These are phyloP conservation scores for Macaranga tanarius DNA, from an alignment of 441 rosid species.

Conservation along the genomic window DNA sequence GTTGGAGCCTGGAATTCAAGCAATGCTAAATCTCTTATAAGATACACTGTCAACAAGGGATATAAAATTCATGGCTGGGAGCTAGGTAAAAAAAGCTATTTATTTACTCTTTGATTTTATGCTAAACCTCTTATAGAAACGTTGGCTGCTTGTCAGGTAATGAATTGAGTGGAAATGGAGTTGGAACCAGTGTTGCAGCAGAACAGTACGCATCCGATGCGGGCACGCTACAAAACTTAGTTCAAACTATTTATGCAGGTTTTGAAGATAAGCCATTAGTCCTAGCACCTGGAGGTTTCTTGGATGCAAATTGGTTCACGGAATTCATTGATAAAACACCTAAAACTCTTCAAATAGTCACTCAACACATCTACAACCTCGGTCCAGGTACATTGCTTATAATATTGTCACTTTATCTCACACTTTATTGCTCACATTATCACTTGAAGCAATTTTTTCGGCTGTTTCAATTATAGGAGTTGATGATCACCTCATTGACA, in stretches of 20 bases:
- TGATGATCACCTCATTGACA: conserved; percentile 66
- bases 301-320: conserved; percentile 57
- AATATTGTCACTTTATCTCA: neutral
- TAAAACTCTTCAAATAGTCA: conserved; percentile 48
- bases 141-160: conserved; percentile 46
- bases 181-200: conserved; percentile 64
- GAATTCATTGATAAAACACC: conserved; percentile 33
- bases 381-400: conserved; percentile 61
- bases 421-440: neutral
- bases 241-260: conserved; percentile 45
- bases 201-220: conserved; percentile 64
- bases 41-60: conserved; percentile 30
- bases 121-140: no score
- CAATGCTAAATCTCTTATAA: conserved; percentile 28
- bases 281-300: conserved; percentile 83
- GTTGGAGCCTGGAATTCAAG: conserved; percentile 35
- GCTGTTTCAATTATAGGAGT: conserved; percentile 45
- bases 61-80: conserved; percentile 32
- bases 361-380: conserved; percentile 81
- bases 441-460: neutral
- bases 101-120: neutral
- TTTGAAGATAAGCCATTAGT: conserved; percentile 52
- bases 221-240: conserved; percentile 40
- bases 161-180: conserved; percentile 69
- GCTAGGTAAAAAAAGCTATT: conserved; percentile 22